Conservation (phyloP, 345 rosid species). For the Camelina laxa region DNA sequence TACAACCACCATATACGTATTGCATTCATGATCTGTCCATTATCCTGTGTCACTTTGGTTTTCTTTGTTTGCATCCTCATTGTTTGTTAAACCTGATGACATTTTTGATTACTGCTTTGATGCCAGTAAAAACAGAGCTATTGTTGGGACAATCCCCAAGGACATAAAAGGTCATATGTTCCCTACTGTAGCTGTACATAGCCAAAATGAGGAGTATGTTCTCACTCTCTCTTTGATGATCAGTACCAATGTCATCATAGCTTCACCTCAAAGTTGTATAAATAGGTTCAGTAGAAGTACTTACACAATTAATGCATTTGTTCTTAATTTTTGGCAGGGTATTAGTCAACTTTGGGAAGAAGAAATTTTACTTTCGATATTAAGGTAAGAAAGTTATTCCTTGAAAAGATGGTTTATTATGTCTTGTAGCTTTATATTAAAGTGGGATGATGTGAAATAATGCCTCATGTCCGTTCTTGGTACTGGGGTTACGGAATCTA, state of each 20-base stretch:
- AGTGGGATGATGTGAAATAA: slow-evolving; percentile 7
- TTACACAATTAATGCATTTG: slow-evolving; percentile 27
- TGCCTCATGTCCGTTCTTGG: not conserved
- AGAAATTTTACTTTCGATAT: slow-evolving; percentile 76
- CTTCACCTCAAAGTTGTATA: slow-evolving; percentile 3
- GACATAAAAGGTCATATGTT: slow-evolving; percentile 72
- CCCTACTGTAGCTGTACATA: slow-evolving; percentile 94
- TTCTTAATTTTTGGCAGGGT: slow-evolving; percentile 56
- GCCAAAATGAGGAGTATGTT: slow-evolving; percentile 96
- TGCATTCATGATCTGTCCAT: not conserved
- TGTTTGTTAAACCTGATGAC: slow-evolving; percentile 14
- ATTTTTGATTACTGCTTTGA: slow-evolving; percentile 36
- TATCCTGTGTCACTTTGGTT: slow-evolving; percentile 4
- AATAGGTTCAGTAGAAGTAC: slow-evolving; percentile 21
- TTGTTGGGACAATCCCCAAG: slow-evolving; percentile 72
- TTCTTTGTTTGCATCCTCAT: slow-evolving; percentile 13
- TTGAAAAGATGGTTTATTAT: not conserved
- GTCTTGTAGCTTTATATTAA: not conserved
- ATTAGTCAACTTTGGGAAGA: slow-evolving; percentile 87
- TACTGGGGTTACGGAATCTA: slow-evolving; percentile 13
- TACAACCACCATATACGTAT: no score
- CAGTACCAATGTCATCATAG: not conserved
- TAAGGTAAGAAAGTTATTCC: slow-evolving; percentile 55
- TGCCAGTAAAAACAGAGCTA: slow-evolving; percentile 78
- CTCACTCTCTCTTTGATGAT: slow-evolving; percentile 31